phyloP scores from a whole-genome alignment of 805 yeast genomes.

The Monosporozyma aerobia region DNA sequence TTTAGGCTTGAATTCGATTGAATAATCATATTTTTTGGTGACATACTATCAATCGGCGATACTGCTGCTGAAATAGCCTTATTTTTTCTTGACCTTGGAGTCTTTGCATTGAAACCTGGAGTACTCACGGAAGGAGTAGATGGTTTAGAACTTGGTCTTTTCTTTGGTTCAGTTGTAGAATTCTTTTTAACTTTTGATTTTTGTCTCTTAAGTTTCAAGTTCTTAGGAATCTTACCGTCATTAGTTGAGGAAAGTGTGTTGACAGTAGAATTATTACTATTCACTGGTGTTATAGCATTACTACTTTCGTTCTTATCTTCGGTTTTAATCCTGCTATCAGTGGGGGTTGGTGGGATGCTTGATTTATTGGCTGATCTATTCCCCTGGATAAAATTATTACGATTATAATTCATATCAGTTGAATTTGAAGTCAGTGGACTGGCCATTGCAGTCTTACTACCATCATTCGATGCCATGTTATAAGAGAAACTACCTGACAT shows the following conservation, averaged over 20 bases:
- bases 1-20: background rate
- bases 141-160: background rate
- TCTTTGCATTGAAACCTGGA: background rate
- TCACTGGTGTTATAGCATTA: background rate
- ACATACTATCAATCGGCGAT: background rate
- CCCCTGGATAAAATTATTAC: background rate
- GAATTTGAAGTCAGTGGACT: background rate
- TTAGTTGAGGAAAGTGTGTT: background rate
- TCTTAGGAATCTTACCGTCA: background rate
- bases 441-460: background rate
- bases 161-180: background rate
- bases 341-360: background rate
- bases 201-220: background rate
- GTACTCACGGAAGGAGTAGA: background rate
- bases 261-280: background rate
- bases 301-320: background rate
- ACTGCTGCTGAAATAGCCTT: background rate
- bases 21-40: background rate
- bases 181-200: background rate
- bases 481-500: background rate
- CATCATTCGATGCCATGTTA: background rate
- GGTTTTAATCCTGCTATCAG: background rate
- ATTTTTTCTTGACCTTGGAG: constrained; percentile 1
- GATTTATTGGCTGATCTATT: background rate
- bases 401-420: background rate